Evolutionary conservation across 2,329 filamentous ascomycete species (phyloP).

Genomic region (Sporothrix schenckii): DNA sequence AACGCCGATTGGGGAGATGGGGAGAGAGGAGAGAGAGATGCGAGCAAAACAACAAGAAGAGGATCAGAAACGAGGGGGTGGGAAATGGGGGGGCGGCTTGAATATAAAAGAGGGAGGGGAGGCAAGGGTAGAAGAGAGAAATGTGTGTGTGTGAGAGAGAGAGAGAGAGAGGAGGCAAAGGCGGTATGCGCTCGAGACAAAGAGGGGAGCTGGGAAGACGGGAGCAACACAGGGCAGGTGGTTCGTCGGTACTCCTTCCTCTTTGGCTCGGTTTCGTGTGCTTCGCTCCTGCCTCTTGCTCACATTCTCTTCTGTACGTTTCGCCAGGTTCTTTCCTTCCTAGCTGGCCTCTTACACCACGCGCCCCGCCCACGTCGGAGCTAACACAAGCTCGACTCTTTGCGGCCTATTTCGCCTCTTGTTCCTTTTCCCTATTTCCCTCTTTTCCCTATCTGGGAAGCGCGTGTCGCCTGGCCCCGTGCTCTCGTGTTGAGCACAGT

Average conservation of each 20-base stretch:
- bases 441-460: neutral
- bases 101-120: conserved; percentile 17
- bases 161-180: neutral
- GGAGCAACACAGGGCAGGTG: neutral
- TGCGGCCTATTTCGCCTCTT: neutral
- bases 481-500: conserved; percentile 29
- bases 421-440: neutral
- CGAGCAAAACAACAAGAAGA: neutral
- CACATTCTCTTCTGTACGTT: neutral
- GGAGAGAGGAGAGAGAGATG: neutral
- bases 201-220: conserved; percentile 19
- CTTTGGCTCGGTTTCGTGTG: conserved; percentile 16
- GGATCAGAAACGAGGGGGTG: neutral
- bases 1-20: conserved; percentile 6
- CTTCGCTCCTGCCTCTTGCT: conserved; percentile 14
- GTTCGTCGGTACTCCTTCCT: conserved; percentile 10
- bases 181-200: conserved; percentile 10
- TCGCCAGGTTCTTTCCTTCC: neutral
- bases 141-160: neutral
- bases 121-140: neutral
- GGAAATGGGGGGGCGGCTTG: conserved; percentile 10
- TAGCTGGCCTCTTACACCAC: conserved; percentile 23
- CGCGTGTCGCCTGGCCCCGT: conserved; percentile 31
- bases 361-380: conserved; percentile 18
- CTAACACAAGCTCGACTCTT: neutral